A percentile compares a stretch with the other conserved stretches of the same genome.
Conservation (phyloP, 1,284 basidiomycete genomes). For the Sanghuangporus sanghuang region DNA sequence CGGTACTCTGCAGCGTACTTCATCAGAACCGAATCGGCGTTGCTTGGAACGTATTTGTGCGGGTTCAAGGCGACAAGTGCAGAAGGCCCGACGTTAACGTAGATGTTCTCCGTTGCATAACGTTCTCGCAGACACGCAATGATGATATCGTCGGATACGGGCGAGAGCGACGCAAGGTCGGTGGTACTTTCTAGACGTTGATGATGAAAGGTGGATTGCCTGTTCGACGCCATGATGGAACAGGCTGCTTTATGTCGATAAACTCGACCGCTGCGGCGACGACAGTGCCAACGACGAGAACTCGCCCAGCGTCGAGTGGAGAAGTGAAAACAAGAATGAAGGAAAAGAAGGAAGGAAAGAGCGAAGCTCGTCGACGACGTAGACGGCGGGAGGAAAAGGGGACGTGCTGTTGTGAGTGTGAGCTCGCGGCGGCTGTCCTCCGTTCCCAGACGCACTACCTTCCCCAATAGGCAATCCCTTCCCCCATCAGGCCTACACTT, state of each 20-base stretch:
- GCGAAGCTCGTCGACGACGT: constrained; percentile 1
- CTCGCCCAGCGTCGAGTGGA: not conserved
- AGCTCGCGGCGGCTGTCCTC: not conserved
- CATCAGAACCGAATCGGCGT: constrained; percentile 76
- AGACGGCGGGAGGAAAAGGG: constrained; percentile 5
- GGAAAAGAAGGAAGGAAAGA: constrained; percentile 9
- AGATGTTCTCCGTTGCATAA: constrained; percentile 80
- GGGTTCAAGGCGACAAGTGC: constrained; percentile 83
- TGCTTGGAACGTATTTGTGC: constrained; percentile 78
- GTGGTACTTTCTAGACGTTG: constrained; percentile 63
- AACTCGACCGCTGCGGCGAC: not conserved
- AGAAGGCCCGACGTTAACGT: constrained; percentile 70
- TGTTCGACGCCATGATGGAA: constrained; percentile 9
- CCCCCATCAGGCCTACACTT: not conserved
- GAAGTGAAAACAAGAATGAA: constrained; percentile 1
- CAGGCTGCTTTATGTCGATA: not conserved
- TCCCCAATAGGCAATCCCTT: constrained; percentile 8
- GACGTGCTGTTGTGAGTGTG: not conserved
- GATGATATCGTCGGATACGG: constrained; percentile 71
- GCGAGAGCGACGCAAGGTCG: constrained; percentile 57
- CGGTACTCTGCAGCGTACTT: constrained; percentile 76
- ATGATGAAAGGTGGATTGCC: constrained; percentile 28
- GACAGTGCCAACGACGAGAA: not conserved
- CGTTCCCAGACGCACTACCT: not conserved
- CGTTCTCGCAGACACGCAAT: constrained; percentile 81